Percentiles rank a stretch among this genome's conserved stretches.
These are phyloP conservation scores for Yarrowia sp. DNA, from an alignment of 805 yeast species.

Conservation along the genomic window DNA sequence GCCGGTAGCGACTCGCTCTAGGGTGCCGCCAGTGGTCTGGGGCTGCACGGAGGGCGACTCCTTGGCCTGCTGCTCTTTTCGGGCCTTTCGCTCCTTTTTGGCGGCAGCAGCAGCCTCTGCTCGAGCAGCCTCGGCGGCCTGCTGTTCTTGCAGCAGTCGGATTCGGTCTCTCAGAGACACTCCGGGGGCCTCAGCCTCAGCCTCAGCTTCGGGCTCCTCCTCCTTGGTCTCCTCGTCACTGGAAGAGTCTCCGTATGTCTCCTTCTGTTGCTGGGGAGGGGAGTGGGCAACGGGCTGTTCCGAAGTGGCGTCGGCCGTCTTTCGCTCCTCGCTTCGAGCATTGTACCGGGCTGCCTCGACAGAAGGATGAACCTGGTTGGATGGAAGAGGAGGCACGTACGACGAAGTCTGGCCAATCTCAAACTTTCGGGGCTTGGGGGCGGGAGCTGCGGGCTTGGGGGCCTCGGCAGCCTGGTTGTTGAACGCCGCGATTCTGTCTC, in stretches of 20 bases:
- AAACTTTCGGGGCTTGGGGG: constrained; percentile 51
- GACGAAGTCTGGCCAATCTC: constrained; percentile 66
- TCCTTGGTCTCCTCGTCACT: constrained; percentile 44
- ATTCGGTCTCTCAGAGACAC: constrained; percentile 87
- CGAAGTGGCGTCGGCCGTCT: constrained; percentile 40
- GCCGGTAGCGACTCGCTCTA: constrained; percentile 39
- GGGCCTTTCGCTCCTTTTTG: constrained; percentile 53
- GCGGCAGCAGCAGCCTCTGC: constrained; percentile 61
- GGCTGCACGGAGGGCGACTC: constrained; percentile 32
- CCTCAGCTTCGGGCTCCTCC: constrained; percentile 40
- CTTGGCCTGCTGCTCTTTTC: constrained; percentile 18
- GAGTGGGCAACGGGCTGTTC: constrained; percentile 40
- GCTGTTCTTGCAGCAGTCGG: constrained; percentile 80
- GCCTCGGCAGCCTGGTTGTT: constrained; percentile 46
- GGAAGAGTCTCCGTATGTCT: constrained; percentile 43
- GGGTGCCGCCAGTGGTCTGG: constrained; percentile 35
- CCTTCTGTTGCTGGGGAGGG: constrained; percentile 49
- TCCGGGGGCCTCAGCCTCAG: constrained; percentile 69
- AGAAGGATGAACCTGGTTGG: constrained; percentile 37
- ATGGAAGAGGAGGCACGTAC: constrained; percentile 58
- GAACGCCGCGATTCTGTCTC: constrained; percentile 60
- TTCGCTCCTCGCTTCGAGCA: constrained; percentile 36
- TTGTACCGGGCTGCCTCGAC: constrained; percentile 38
- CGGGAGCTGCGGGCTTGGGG: constrained; percentile 53
- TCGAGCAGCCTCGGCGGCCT: constrained; percentile 77